Percentiles rank a stretch among this genome's conserved stretches.
These are phyloP conservation scores for Abrus pulchellus DNA, from an alignment of 306 rosid genomes.

Conservation along the genomic window DNA sequence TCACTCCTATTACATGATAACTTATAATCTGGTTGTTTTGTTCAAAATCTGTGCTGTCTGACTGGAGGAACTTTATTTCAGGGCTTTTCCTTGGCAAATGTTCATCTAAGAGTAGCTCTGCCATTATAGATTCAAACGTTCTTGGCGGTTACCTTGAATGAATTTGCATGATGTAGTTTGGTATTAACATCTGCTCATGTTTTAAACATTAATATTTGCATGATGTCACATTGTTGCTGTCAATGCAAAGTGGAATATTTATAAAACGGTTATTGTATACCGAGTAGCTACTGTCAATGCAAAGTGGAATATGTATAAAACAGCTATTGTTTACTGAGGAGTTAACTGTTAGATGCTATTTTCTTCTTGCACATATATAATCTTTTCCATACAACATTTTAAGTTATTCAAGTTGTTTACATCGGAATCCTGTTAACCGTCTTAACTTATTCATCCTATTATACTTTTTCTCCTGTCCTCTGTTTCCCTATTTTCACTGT, in stretches of 20 bases:
- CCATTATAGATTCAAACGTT: slow-evolving; percentile 25
- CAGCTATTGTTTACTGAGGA: slow-evolving; percentile 5
- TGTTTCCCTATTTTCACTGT: slow-evolving; percentile 19
- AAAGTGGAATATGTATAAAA: slow-evolving; percentile 11
- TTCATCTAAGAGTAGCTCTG: slow-evolving; percentile 30
- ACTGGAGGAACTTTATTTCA: slow-evolving; percentile 43
- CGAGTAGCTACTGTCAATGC: not conserved
- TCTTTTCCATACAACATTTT: not conserved
- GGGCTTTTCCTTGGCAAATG: slow-evolving; percentile 37
- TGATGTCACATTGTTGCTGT: slow-evolving; percentile 21
- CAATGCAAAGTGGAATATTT: slow-evolving; percentile 17
- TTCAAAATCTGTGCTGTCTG: slow-evolving; percentile 40
- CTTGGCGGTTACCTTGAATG: slow-evolving; percentile 29
- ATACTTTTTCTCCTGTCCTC: slow-evolving; percentile 15
- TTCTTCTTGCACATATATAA: slow-evolving; percentile 5
- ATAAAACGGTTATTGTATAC: not conserved
- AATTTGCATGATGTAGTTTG: slow-evolving; percentile 30
- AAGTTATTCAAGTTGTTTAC: slow-evolving; percentile 13
- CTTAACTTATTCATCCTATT: slow-evolving; percentile 5
- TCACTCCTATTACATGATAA: slow-evolving; percentile 24
- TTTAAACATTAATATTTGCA: slow-evolving; percentile 21
- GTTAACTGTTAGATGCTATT: not conserved
- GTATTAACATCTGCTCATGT: slow-evolving; percentile 31
- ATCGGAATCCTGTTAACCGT: slow-evolving; percentile 23
- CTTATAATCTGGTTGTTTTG: slow-evolving; percentile 37